Base-by-base conservation (phyloP, 2,329 filamentous ascomycete genomes). In the Bipolaris gigantea region DNA sequence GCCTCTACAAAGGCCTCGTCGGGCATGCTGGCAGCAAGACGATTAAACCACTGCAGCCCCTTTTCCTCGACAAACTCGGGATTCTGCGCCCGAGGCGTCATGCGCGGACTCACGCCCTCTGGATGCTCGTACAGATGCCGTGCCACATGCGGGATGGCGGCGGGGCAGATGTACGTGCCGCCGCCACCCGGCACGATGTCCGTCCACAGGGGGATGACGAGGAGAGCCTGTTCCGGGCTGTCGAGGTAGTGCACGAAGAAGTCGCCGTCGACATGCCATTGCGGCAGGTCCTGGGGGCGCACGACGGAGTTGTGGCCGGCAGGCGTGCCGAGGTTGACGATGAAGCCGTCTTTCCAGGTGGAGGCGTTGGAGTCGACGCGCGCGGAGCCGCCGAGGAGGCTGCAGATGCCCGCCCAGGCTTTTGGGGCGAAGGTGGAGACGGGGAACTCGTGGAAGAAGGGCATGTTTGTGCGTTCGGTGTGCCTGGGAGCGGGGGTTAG, bases 171-270 rank as follows among this genome's bases (percentile, higher is more conserved):
- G 65, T 84, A 78, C 0, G 87, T 89, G 4, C 84, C 87, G 23
- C 87, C 87, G 5, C 84, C 86, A 32, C 80, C 77, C 0, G 81
- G 72, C 8, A 76, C 73, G 47, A 89, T 83, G 65, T 89, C 85
- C 0, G 80, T 85, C 74, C 86, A 89, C 5, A 89, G 71, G 1
- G 87, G 86, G 36, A 88, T 88, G 11, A 89, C 85, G 1, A 89
- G 77, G 13, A 89, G 73, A 0, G 79, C 87, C 70, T 90, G 87
- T 74, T 90, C 87, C 0, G 83, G 83, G 18, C 83, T 86, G 67
- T 89, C 87, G 33, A 90, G 81, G 61, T 86, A 90, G 74, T 89
- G 87, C 5, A 87, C 79, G 68, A 89, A 89, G 71, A 88, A 89
- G 61, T 89, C 86, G 8, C 87, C 86, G 71, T 89, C 86, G 16